phyloP scores from a whole-genome alignment of 78 protist genomes.

The Cavenderia fasciculata region DNA sequence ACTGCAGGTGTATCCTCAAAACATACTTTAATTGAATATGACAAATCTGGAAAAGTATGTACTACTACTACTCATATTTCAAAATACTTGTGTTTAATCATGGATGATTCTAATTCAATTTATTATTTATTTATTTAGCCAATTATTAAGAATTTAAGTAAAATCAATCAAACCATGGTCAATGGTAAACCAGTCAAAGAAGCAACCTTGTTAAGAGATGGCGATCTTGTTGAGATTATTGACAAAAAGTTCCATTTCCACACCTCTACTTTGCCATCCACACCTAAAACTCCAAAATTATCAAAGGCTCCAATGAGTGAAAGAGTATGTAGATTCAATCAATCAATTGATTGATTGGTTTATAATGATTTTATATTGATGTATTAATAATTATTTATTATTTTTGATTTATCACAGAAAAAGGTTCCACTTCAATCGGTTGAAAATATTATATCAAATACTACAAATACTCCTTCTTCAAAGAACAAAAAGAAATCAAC shows the following conservation, averaged over 20 bases:
- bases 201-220: slow-evolving; percentile 13
- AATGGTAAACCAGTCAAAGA: neutral
- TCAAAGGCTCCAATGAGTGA: slow-evolving; percentile 53
- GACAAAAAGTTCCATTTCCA: neutral
- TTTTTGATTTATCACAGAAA: neutral
- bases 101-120: neutral
- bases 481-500: neutral
- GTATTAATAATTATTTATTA: neutral
- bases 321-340: slow-evolving; percentile 26
- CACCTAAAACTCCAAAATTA: slow-evolving; percentile 54
- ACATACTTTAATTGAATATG: neutral
- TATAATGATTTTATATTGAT: neutral
- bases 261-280: slow-evolving; percentile 7
- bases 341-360: too few relatives aligned
- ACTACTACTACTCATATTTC: neutral
- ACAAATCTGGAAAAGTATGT: neutral
- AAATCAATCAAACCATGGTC: neutral
- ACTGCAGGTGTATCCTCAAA: neutral
- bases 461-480: neutral
- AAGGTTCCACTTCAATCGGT: slow-evolving; percentile 38
- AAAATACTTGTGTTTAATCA: neutral
- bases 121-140: neutral
- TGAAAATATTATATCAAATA: slow-evolving; percentile 14
- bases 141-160: slow-evolving; percentile 2
- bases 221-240: slow-evolving; percentile 1